Conservation (phyloP, 805 yeast species). For the Kazachstania taianensis region DNA sequence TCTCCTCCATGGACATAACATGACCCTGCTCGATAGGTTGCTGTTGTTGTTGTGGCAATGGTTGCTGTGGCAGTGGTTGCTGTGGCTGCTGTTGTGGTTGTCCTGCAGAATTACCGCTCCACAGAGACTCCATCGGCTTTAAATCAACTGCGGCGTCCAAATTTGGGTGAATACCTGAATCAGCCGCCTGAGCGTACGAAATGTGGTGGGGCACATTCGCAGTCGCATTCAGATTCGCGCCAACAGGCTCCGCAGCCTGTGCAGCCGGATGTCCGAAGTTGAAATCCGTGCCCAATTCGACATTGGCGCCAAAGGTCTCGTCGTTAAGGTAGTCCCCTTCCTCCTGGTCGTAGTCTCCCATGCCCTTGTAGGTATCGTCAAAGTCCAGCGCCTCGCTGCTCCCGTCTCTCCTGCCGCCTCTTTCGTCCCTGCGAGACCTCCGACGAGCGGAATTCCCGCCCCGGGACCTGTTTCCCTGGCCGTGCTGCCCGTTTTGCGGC, state of each 20-base stretch:
- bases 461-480: slow-evolving; percentile 1
- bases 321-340: slow-evolving; percentile 51
- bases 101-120: slow-evolving; percentile 31
- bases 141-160: slow-evolving; percentile 27
- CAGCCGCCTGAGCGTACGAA: slow-evolving; percentile 21
- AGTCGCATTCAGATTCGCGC: background rate
- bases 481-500: slow-evolving; percentile 4
- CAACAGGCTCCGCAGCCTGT: too few relatives aligned
- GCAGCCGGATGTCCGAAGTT: slow-evolving; percentile 28
- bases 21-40: slow-evolving; percentile 8
- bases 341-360: slow-evolving; percentile 58
- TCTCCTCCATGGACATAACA: slow-evolving; percentile 66
- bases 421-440: slow-evolving; percentile 2
- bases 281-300: slow-evolving; percentile 28
- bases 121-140: slow-evolving; percentile 63
- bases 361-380: slow-evolving; percentile 75
- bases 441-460: background rate
- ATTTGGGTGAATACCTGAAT: slow-evolving; percentile 15
- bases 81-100: slow-evolving; percentile 6
- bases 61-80: slow-evolving; percentile 1
- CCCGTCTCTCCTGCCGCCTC: background rate
- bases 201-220: slow-evolving; percentile 5
- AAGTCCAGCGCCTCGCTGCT: slow-evolving; percentile 45
- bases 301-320: slow-evolving; percentile 27
- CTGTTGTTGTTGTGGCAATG: slow-evolving; percentile 1